These are phyloP conservation scores for Bocquillonia castaneifolia DNA, from an alignment of 441 rosid species.

Conservation along the genomic window DNA sequence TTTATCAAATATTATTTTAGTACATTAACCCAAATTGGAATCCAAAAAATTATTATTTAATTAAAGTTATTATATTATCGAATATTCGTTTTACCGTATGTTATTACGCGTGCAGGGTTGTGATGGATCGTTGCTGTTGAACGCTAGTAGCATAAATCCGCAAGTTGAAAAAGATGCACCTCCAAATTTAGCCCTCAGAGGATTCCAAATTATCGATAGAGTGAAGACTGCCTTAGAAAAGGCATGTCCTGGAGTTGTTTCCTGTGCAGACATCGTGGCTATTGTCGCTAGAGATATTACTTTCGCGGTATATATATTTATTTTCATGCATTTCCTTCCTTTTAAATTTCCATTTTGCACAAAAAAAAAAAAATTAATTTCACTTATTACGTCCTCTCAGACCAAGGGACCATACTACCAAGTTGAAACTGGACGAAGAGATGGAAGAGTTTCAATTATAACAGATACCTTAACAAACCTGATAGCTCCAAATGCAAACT, in stretches of 20 bases:
- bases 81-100: too few species aligned
- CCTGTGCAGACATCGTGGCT: conserved; percentile 55
- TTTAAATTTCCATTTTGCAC: too few species aligned
- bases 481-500: conserved; percentile 48
- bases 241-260: conserved; percentile 47
- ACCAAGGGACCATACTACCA: conserved; percentile 52
- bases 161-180: conserved; percentile 39
- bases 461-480: conserved; percentile 35
- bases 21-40: too few species aligned
- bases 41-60: too few species aligned
- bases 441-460: conserved; percentile 54
- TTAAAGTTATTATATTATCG: too few species aligned
- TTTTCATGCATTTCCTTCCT: not conserved
- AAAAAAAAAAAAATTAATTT: too few species aligned
- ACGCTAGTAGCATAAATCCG: conserved; percentile 24
- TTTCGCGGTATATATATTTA: conserved; percentile 27
- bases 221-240: conserved; percentile 48
- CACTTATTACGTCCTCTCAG: conserved; percentile 32
- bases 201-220: conserved; percentile 42
- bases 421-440: conserved; percentile 76
- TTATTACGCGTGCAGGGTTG: conserved; percentile 44
- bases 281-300: conserved; percentile 51
- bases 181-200: conserved; percentile 48
- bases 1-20: too few species aligned
- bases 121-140: conserved; percentile 52